phyloP scores from a whole-genome alignment of 495 filamentous ascomycete species.

The Xeromyces bisporus region DNA sequence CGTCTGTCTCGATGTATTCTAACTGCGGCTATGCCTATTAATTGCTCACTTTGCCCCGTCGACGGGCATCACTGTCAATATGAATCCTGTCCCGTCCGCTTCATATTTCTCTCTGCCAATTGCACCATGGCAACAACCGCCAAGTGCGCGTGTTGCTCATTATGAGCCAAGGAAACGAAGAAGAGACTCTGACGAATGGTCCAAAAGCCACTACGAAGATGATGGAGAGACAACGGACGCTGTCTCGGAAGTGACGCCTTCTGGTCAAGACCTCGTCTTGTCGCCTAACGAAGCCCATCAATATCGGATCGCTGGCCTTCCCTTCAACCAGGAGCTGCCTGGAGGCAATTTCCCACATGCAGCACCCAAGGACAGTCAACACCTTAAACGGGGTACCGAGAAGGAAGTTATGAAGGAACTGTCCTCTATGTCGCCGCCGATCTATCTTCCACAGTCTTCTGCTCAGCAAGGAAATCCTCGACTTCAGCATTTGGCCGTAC shows the following conservation, averaged over 20 bases:
- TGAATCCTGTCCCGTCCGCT: slow-evolving; percentile 19
- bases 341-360: slow-evolving; percentile 28
- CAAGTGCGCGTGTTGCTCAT: slow-evolving; percentile 16
- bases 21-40: no score
- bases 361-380: slow-evolving; percentile 6
- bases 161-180: slow-evolving; percentile 28
- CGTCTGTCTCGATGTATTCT: no score
- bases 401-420: slow-evolving; percentile 9
- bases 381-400: slow-evolving; percentile 3
- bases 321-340: slow-evolving; percentile 27
- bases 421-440: slow-evolving; percentile 14
- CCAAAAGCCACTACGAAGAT: slow-evolving; percentile 10
- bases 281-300: slow-evolving; percentile 31
- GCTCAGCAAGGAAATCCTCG: slow-evolving; percentile 24
- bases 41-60: no score
- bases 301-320: slow-evolving; percentile 30
- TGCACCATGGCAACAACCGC: slow-evolving; percentile 20
- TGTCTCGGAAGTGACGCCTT: slow-evolving; percentile 11
- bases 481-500: slow-evolving; percentile 39
- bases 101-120: slow-evolving; percentile 27
- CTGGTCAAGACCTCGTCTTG: slow-evolving; percentile 15
- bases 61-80: no score
- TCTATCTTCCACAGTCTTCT: slow-evolving; percentile 21
- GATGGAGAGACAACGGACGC: slow-evolving; percentile 20
- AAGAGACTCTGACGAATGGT: slow-evolving; percentile 13